Evolutionary conservation across 202 grass and related monocot species (phyloP).

Genomic region (Bolboschoenoplectus hybrid): DNA sequence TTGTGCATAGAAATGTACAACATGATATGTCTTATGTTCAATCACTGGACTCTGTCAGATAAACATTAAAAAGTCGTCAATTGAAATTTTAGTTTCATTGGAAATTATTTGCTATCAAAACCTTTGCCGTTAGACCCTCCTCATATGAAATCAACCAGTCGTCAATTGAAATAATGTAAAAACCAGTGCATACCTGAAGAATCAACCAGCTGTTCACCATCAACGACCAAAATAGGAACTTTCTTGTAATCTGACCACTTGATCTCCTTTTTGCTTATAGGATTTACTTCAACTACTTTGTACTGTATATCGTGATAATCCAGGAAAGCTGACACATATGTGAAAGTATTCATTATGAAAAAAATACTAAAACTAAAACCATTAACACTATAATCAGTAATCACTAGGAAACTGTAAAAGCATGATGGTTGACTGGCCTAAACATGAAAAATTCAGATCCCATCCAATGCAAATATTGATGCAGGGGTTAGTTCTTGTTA

Average conservation of each 20-base stretch:
- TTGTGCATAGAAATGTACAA: background rate
- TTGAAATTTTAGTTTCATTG: conserved; percentile 13
- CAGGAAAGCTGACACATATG: conserved; percentile 66
- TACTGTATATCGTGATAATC: conserved; percentile 98
- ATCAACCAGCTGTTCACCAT: conserved; percentile 79
- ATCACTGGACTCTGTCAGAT: background rate
- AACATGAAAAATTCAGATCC: conserved; percentile 30
- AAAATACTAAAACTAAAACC: background rate
- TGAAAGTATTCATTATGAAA: conserved; percentile 28
- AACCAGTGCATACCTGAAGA: conserved; percentile 66
- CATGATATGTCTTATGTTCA: no score
- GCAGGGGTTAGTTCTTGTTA: background rate
- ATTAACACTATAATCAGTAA: background rate
- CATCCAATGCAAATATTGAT: conserved; percentile 13
- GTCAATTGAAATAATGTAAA: no score
- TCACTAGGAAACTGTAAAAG: background rate
- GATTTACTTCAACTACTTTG: conserved; percentile 97
- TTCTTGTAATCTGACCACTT: conserved; percentile 99
- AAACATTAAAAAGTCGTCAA: background rate
- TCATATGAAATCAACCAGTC: no score
- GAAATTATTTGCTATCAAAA: conserved; percentile 19
- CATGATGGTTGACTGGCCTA: background rate
- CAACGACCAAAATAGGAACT: conserved; percentile 91
- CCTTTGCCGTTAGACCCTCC: background rate
- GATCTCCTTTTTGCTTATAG: conserved; percentile 97